Evolutionary conservation across 1,139 yeast genomes (phyloP).

Genomic region (Candida frijolesensis): DNA sequence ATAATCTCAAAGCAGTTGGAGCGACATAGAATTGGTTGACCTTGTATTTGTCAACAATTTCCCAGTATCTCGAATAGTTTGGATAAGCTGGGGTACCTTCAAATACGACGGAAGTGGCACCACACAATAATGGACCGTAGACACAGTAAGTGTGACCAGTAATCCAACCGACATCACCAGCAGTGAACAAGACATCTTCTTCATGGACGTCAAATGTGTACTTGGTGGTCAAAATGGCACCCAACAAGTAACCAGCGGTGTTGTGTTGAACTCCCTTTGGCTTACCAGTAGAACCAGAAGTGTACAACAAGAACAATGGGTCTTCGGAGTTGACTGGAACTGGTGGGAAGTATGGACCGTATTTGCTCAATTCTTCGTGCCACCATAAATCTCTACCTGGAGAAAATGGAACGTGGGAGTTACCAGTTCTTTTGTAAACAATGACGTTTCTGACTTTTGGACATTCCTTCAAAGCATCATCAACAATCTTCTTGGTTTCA

Average conservation of each 20-base stretch:
- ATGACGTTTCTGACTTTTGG: constrained; percentile 70
- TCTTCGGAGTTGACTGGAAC: constrained; percentile 62
- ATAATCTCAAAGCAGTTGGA: constrained; percentile 82
- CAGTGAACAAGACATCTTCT: constrained; percentile 74
- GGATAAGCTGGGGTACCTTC: constrained; percentile 91
- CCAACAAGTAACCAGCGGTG: constrained; percentile 78
- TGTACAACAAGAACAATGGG: constrained; percentile 63
- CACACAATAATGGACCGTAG: constrained; percentile 76
- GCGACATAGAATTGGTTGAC: constrained; percentile 88
- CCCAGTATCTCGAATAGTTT: constrained; percentile 78
- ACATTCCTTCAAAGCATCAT: constrained; percentile 72
- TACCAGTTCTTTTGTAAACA: constrained; percentile 75
- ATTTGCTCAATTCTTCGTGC: constrained; percentile 73
- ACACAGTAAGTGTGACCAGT: constrained; percentile 85
- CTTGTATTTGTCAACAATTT: constrained; percentile 73
- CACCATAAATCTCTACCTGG: constrained; percentile 74
- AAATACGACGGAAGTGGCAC: constrained; percentile 80
- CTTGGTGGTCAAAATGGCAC: constrained; percentile 69
- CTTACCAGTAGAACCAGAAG: constrained; percentile 71
- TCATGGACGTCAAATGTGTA: constrained; percentile 77
- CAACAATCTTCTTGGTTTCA: constrained; percentile 81
- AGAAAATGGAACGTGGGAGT: constrained; percentile 63
- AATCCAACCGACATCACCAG: constrained; percentile 90
- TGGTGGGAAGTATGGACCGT: constrained; percentile 66
- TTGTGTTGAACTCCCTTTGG: constrained; percentile 74